phyloP scores from a whole-genome alignment of 2,329 filamentous ascomycete species.

The Blastomyces emzantsi region DNA sequence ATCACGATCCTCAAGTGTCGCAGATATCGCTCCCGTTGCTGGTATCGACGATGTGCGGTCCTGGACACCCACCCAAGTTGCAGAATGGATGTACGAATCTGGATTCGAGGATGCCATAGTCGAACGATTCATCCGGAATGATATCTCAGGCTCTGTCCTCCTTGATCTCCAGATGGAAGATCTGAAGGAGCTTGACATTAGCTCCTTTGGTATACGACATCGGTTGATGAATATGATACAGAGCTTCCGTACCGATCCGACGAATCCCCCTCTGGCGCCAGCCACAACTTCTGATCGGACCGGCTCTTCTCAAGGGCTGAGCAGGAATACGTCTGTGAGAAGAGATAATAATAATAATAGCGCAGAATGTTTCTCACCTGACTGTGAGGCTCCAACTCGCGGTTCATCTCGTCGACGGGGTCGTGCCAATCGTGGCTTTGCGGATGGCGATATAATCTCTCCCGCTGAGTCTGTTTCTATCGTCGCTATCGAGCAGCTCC shows the following conservation, averaged over 20 bases:
- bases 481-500: slow-evolving; percentile 81
- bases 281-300: slow-evolving; percentile 20
- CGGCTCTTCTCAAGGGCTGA: slow-evolving; percentile 15
- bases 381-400: slow-evolving; percentile 9
- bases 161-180: slow-evolving; percentile 88
- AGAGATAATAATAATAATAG: slow-evolving; percentile 3
- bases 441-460: slow-evolving; percentile 54
- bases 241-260: slow-evolving; percentile 34
- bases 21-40: slow-evolving; percentile 22
- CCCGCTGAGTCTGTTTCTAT: slow-evolving; percentile 81
- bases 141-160: slow-evolving; percentile 80
- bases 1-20: slow-evolving; percentile 49
- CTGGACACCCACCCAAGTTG: slow-evolving; percentile 28
- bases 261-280: slow-evolving; percentile 16
- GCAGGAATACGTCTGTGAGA: neutral
- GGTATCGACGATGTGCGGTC: slow-evolving; percentile 23
- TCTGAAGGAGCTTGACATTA: slow-evolving; percentile 54
- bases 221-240: slow-evolving; percentile 52
- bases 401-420: slow-evolving; percentile 19
- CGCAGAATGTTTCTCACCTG: slow-evolving; percentile 26
- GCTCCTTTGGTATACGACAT: slow-evolving; percentile 56
- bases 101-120: slow-evolving; percentile 70
- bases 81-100: slow-evolving; percentile 72
- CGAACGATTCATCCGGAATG: slow-evolving; percentile 80
- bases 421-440: slow-evolving; percentile 16